Conservation (phyloP, 2,329 filamentous ascomycete genomes). For the Colletotrichum destructivum region DNA sequence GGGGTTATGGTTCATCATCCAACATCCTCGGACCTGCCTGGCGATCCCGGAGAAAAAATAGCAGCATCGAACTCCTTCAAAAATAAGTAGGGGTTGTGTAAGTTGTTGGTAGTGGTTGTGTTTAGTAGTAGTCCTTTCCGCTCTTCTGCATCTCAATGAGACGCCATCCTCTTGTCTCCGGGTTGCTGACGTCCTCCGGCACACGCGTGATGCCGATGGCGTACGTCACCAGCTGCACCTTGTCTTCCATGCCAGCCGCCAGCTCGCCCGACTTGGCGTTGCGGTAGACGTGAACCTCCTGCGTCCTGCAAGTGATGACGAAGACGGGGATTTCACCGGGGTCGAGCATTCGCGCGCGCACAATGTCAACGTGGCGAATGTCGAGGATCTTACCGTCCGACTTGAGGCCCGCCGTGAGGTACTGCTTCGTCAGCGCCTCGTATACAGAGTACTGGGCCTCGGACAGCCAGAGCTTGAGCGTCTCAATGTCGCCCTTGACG, state of each 20-base stretch:
- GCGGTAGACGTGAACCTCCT: slow-evolving; percentile 97
- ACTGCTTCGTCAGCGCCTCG: slow-evolving; percentile 96
- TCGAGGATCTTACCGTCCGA: slow-evolving; percentile 96
- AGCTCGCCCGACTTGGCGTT: slow-evolving; percentile 92
- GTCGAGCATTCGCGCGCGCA: slow-evolving; percentile 84
- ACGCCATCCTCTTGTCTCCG: slow-evolving; percentile 96
- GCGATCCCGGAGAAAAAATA: slow-evolving; percentile 15
- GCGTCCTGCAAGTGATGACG: slow-evolving; percentile 95
- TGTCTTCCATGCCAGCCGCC: slow-evolving; percentile 98
- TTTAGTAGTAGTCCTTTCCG: slow-evolving; percentile 84
- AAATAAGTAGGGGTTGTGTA: background rate
- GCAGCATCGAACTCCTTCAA: background rate
- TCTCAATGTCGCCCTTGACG: slow-evolving; percentile 94
- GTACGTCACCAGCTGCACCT: slow-evolving; percentile 97
- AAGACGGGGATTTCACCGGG: slow-evolving; percentile 94
- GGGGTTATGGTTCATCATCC: slow-evolving; percentile 18
- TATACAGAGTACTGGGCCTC: slow-evolving; percentile 98
- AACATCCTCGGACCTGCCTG: slow-evolving; percentile 29
- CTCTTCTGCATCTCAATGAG: slow-evolving; percentile 99
- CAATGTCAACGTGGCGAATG: slow-evolving; percentile 92
- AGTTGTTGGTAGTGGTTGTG: background rate
- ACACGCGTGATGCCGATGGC: slow-evolving; percentile 96
- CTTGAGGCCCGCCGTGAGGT: slow-evolving; percentile 92
- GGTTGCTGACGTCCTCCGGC: slow-evolving; percentile 96
- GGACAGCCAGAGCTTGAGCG: slow-evolving; percentile 93